Evolutionary conservation across 1,284 basidiomycete genomes (phyloP).

Genomic region (Puccinia brachypodii): DNA sequence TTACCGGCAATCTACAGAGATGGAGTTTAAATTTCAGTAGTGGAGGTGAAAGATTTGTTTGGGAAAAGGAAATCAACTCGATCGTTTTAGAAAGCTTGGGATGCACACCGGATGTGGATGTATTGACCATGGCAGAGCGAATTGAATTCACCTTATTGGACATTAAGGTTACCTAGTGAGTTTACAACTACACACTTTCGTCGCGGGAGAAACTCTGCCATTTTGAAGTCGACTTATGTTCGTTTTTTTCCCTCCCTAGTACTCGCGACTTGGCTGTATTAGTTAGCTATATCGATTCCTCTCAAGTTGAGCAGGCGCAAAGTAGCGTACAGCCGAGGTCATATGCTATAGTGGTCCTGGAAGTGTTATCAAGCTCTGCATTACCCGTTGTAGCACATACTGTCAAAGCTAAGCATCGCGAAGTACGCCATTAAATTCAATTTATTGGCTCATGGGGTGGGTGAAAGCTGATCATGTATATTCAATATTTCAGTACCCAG

Average conservation of each 20-base stretch:
- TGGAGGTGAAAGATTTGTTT: constrained; percentile 53
- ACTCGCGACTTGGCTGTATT: constrained; percentile 43
- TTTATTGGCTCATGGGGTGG: not conserved
- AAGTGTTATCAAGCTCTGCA: constrained; percentile 32
- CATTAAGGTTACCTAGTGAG: constrained; percentile 39
- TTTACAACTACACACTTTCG: not conserved
- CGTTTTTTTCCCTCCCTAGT: not conserved
- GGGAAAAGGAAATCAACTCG: constrained; percentile 54
- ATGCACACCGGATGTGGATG: constrained; percentile 51
- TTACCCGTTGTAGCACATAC: constrained; percentile 26
- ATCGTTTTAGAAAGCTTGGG: constrained; percentile 52
- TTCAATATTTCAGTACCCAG: constrained; percentile 48
- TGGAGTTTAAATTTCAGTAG: constrained; percentile 54
- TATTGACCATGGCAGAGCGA: constrained; percentile 50
- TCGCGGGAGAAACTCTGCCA: not conserved
- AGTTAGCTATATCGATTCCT: constrained; percentile 33
- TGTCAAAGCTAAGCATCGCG: constrained; percentile 38
- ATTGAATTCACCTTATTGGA: constrained; percentile 40
- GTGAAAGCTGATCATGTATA: not conserved
- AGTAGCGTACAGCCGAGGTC: constrained; percentile 40
- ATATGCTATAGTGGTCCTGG: constrained; percentile 43
- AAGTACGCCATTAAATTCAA: constrained; percentile 23
- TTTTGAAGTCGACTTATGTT: constrained; percentile 49
- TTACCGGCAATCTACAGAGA: constrained; percentile 52
- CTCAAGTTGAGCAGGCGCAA: not conserved